These are phyloP conservation scores for Ophiostoma perfectum DNA, from an alignment of 2,329 filamentous ascomycete genomes.

Conservation along the genomic window DNA sequence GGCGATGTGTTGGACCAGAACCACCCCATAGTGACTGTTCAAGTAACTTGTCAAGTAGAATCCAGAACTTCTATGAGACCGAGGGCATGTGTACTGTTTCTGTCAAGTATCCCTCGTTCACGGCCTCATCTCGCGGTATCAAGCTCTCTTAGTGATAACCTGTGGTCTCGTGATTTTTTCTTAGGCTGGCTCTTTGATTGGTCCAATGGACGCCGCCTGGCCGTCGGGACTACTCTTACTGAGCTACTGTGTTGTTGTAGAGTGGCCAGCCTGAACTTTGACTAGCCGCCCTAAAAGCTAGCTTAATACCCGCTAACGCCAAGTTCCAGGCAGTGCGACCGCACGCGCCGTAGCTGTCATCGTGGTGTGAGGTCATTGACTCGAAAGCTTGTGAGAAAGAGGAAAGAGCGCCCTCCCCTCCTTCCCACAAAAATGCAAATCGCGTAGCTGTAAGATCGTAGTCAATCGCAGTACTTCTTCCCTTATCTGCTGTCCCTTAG, in stretches of 20 bases:
- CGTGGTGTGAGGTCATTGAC: constrained; percentile 20
- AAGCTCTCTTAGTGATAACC: neutral
- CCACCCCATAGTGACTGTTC: constrained; percentile 51
- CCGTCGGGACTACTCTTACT: neutral
- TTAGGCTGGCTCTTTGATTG: neutral
- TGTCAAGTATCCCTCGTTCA: neutral
- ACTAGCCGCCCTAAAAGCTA: neutral
- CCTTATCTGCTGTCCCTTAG: neutral
- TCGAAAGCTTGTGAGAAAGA: constrained; percentile 1
- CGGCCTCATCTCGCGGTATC: neutral
- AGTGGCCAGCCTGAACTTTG: neutral
- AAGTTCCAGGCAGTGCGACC: neutral
- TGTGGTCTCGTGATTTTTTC: neutral
- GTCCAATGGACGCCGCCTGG: neutral
- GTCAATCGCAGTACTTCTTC: neutral
- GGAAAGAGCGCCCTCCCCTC: constrained; percentile 18
- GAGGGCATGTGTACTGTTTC: neutral
- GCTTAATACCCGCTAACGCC: neutral
- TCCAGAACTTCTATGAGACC: too few species aligned
- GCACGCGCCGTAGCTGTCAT: neutral
- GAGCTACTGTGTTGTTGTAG: neutral
- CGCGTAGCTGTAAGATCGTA: neutral
- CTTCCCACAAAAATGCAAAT: constrained; percentile 15
- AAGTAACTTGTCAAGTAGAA: too few species aligned
- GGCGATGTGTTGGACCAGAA: constrained; percentile 48